These are phyloP conservation scores for Stagonosporopsis chrysanthemi DNA, from an alignment of 2,329 filamentous ascomycete species.

Conservation along the genomic window DNA sequence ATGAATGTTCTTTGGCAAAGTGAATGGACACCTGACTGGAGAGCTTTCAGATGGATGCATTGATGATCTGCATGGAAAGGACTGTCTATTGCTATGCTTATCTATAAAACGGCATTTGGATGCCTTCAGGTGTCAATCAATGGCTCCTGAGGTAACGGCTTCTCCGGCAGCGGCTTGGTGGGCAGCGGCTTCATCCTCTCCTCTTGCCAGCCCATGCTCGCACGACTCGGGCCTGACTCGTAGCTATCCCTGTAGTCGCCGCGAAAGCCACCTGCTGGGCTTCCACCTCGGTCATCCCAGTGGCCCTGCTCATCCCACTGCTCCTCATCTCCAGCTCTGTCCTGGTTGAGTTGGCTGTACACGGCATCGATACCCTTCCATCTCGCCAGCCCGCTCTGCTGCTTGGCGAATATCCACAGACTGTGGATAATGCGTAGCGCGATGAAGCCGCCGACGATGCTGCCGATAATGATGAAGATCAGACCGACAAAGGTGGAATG, in stretches of 20 bases:
- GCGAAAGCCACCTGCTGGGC: constrained; percentile 21
- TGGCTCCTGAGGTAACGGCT: constrained; percentile 45
- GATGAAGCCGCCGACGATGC: constrained; percentile 28
- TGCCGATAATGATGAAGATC: constrained; percentile 32
- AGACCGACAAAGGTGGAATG: constrained; percentile 36
- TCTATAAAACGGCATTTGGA: background rate
- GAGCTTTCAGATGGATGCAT: too few species aligned
- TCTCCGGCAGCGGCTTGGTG: constrained; percentile 46
- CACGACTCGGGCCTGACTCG: constrained; percentile 24
- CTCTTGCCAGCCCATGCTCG: constrained; percentile 26
- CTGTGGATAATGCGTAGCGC: constrained; percentile 30
- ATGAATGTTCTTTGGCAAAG: too few species aligned
- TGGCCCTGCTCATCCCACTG: constrained; percentile 20
- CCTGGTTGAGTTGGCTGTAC: constrained; percentile 39
- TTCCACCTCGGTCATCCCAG: background rate
- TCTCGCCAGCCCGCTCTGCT: constrained; percentile 39
- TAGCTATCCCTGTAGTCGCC: constrained; percentile 37
- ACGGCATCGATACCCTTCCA: constrained; percentile 48
- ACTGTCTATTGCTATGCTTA: background rate
- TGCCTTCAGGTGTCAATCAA: constrained; percentile 37
- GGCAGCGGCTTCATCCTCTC: constrained; percentile 37
- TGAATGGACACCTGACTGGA: too few species aligned
- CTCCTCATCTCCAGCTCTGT: constrained; percentile 33
- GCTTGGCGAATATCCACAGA: constrained; percentile 28
- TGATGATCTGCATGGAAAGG: background rate